A percentile compares a stretch with the other conserved stretches of the same genome.
phyloP scores from a whole-genome alignment of 805 yeast genomes.

The Kregervanrija delftensis region DNA sequence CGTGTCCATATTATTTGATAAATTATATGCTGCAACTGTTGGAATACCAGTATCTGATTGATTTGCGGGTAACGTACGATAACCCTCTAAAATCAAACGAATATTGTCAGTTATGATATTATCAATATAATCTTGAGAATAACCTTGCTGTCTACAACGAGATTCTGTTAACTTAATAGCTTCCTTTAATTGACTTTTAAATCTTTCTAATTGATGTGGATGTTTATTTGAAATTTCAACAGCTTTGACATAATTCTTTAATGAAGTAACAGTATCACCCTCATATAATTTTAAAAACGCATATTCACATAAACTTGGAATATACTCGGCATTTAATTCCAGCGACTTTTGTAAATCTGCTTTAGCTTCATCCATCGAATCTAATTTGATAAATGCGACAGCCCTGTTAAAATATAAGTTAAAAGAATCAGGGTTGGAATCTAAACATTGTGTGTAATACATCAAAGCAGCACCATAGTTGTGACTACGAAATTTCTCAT shows the following conservation, averaged over 20 bases:
- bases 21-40: slow-evolving; percentile 13
- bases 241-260: slow-evolving; percentile 31
- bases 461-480: slow-evolving; percentile 29
- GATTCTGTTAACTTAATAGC: slow-evolving; percentile 22
- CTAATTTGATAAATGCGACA: slow-evolving; percentile 31
- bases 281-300: slow-evolving; percentile 30
- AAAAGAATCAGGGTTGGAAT: slow-evolving; percentile 26
- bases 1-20: slow-evolving; percentile 9
- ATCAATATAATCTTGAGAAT: slow-evolving; percentile 23
- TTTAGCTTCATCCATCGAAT: slow-evolving; percentile 29
- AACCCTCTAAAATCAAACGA: slow-evolving; percentile 17
- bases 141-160: slow-evolving; percentile 28
- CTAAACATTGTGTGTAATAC: slow-evolving; percentile 31
- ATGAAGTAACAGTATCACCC: slow-evolving; percentile 31
- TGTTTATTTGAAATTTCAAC: slow-evolving; percentile 16
- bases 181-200: slow-evolving; percentile 22
- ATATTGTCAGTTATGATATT: slow-evolving; percentile 19
- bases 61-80: slow-evolving; percentile 10
- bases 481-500: slow-evolving; percentile 19
- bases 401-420: slow-evolving; percentile 34
- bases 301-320: slow-evolving; percentile 33
- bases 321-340: slow-evolving; percentile 26
- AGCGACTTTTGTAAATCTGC: slow-evolving; percentile 29
- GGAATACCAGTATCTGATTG: slow-evolving; percentile 9
- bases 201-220: slow-evolving; percentile 16